Conservation (phyloP, 2,329 filamentous ascomycete genomes). For the Penicillium expansum region DNA sequence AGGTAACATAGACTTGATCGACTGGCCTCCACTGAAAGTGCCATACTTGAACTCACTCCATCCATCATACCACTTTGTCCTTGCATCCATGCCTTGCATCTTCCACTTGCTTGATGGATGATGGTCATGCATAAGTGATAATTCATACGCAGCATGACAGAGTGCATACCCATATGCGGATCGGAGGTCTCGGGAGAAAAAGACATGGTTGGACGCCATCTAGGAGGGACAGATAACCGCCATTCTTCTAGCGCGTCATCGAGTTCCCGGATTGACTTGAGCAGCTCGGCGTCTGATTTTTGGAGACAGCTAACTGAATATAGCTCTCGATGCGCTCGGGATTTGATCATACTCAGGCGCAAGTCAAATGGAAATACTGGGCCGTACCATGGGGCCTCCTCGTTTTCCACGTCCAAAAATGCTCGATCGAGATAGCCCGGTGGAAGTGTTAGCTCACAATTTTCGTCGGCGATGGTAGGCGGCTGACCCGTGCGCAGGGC, state of each 20-base stretch:
- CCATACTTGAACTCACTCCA: constrained; percentile 53
- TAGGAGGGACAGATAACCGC: constrained; percentile 49
- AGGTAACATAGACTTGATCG: constrained; percentile 55
- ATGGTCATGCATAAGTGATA: constrained; percentile 56
- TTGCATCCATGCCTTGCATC: constrained; percentile 47
- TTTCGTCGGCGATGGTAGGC: constrained; percentile 50
- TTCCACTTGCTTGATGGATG: constrained; percentile 56
- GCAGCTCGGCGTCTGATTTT: constrained; percentile 55
- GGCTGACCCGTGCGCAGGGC: constrained; percentile 54
- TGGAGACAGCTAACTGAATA: constrained; percentile 51
- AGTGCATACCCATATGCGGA: constrained; percentile 46
- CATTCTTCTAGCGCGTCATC: constrained; percentile 58
- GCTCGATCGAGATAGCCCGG: constrained; percentile 39
- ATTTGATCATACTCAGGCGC: constrained; percentile 52
- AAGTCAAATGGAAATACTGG: constrained; percentile 50
- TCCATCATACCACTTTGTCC: constrained; percentile 40
- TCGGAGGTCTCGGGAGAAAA: constrained; percentile 36
- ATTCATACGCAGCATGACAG: constrained; percentile 52
- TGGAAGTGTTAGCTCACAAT: constrained; percentile 54
- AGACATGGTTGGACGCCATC: constrained; percentile 50
- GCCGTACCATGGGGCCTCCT: constrained; percentile 17
- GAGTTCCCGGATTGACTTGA: constrained; percentile 55
- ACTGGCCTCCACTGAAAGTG: constrained; percentile 55
- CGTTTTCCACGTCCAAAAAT: constrained; percentile 22
- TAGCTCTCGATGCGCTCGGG: constrained; percentile 48